Base-by-base conservation (phyloP, 768 basidiomycete species). In the Amanita pallidorosea region DNA sequence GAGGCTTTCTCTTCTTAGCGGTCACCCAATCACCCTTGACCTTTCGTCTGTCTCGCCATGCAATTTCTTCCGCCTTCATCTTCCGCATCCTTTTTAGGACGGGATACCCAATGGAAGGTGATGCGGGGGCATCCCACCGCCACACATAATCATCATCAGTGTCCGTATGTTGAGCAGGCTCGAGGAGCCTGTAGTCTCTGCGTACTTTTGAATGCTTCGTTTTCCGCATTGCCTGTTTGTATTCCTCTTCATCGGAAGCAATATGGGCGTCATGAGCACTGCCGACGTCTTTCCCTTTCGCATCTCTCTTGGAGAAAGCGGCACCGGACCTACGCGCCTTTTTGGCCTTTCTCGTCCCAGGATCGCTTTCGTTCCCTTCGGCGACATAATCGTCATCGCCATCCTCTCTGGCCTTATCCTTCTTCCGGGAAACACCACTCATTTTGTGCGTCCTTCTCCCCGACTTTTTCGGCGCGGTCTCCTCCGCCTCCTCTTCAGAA, bases 251-350 rank as follows among this genome's bases (percentile, higher is more conserved):
- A 25, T 57, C 61, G n/a, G 50, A 54, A 34, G 55, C 58, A 31
- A 23, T 47, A 9, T 50, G 57, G 17, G 53, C 54, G 1, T 62
- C 63, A 33, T 60, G 55, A 15, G 47, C 54, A 45, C 51, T 56
- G 18, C 58, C 61, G 17, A 60, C 57, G 11, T 67, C 63, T 27
- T 57, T 63, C 36, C 67, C 64, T 41, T 62, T 64, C 45, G 66
- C 64, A 43, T 67, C 66, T 49, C 66, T 68, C 54, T 66, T 66
- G 35, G 61, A 58, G 34, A 40, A 38, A 20, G 42, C 12, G 29
- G 53, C 37, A 49, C 47, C 23, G 45, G 46, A 17, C 42, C 51
- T 15, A 63, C 62, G 29, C 13, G 25, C 18, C 49, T 67, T 63
- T 22, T 63, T 49, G 38, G 36, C 4, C 37, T 34, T 37, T 22